Conservation (phyloP, 176 grass and related monocot genomes). For the Alopecurus myosuroides region DNA sequence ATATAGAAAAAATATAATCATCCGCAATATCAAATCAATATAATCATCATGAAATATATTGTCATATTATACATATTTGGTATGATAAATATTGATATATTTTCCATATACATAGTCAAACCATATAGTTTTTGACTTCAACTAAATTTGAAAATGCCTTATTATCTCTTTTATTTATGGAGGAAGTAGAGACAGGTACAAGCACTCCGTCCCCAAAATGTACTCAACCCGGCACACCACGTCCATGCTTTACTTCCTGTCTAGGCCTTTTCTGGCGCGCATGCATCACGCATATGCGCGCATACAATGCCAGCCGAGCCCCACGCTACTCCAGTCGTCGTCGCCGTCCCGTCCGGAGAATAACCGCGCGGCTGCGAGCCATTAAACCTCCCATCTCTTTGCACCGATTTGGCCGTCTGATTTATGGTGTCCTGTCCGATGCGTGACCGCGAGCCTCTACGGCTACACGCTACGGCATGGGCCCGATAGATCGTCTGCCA, state of each 20-base stretch:
- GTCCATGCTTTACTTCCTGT: background rate
- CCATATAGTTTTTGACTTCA: too few relatives aligned
- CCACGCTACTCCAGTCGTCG: background rate
- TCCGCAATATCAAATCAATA: too few relatives aligned
- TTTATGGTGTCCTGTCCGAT: background rate
- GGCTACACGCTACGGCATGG: background rate
- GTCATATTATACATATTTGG: too few relatives aligned
- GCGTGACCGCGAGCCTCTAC: background rate
- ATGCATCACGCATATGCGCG: background rate
- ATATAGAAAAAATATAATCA: too few relatives aligned
- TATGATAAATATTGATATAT: too few relatives aligned
- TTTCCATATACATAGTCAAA: too few relatives aligned
- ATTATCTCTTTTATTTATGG: too few relatives aligned
- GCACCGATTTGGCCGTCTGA: slow-evolving; percentile 25
- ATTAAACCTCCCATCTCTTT: background rate
- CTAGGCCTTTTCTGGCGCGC: background rate
- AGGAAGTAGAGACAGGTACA: too few relatives aligned
- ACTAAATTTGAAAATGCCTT: too few relatives aligned
- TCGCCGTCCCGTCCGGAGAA: background rate
- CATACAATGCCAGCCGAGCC: background rate
- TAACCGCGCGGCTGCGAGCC: background rate
- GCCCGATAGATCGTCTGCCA: background rate
- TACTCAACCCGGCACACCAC: background rate
- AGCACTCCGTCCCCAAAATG: background rate
- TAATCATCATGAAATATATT: too few relatives aligned